Evolutionary conservation across 2,329 filamentous ascomycete species (phyloP), one percentile per base, ranked within the genome.

Genomic region (Neonectria magnoliae): DNA sequence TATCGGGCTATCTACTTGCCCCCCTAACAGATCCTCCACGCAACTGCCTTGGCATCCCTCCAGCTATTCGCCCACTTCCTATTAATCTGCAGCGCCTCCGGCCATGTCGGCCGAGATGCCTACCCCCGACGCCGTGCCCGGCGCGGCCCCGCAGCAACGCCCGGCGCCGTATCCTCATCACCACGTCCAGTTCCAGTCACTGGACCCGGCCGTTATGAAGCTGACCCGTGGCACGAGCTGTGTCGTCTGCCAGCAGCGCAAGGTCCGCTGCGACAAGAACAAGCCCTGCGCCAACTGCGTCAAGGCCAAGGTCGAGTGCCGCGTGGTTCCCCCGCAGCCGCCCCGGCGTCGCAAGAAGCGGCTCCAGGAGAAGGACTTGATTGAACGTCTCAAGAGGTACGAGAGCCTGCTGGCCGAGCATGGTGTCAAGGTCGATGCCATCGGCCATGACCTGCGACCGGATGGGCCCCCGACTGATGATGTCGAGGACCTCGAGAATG

Each of bases 221-320:
- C 77, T 88, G 70, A 88, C 86, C 42, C 82, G 87, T 54, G 86
- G 86, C 63, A 86, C 87, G 66, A 88, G 86, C 65, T 95, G 92
- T 73, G 84, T 93, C 14, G 83, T 90, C 20, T 95, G 92, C 74
- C 91, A 94, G 75, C 90, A 92, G 76, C 88, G 91, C 65, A 93
- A 93, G 76, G 86, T 93, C 45, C 89, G 89, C 64, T 93, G 91
- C 77, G 89, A 93, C 77, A 91, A 90, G 78, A 87, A 85, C 70
- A 89, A 89, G 77, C 91, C 91, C 16, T 93, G 91, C 74, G 82
- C 85, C 71, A 90, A 91, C 77, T 93, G 91, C 74, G 81, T 88
- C 75, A 90, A 87, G 77, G 84, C 87, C 57, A 80, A 83, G 22
- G 85, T 85, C 33, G 86, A 91, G 69, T 93, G 89, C 75, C 83